Base-by-base conservation (phyloP, 768 basidiomycete genomes). In the Pholiota microspora region DNA sequence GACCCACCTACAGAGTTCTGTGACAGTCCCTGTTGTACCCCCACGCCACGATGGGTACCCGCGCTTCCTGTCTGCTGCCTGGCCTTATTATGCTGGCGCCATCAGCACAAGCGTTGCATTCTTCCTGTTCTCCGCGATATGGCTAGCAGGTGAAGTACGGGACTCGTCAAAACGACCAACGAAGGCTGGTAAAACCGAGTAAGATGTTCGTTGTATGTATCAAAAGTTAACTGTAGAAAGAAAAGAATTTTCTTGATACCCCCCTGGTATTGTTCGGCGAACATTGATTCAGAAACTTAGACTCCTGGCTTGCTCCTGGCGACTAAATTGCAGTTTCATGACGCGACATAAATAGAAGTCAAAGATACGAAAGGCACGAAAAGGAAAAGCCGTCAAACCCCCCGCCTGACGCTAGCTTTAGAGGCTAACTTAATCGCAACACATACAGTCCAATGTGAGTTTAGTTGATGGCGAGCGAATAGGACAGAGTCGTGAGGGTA, bases 21-120 rank as follows among this genome's bases (percentile, higher is more conserved):
- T 83, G 2, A 90, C 83, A 13, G 89, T 94, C 1, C 83, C 94
- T 15, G 85, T 99, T 38, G 92, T 96, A 1, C 97, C 97, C 1
- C 92, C 92, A 21, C 78, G 92, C 44, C 97, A 98, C 72, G 94
- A 99, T 70, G 89, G 88, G 45, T 97, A 98, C 69, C 92, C 94
- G 3, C 85, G 97, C 24, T 99, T 97, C 83, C 80, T 99, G 62
- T 87, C 85, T 44, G 94, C 94, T 2, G 97, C 97, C 6, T 94
- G 89, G 90, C 96, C 97, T 0, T 99, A 96, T 68, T 99, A 99
- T 61, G 77, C 79, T 0, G 92, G 94, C 31, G 92, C 95, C 6
- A 83, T 95, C 65, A 93, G 91, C 74, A 95, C 93, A 0, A 89
- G 88, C 61, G 69, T 84, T 1, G 92, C 83, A 0, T 97, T 97